Percentiles rank a stretch among this genome's conserved stretches.
These are phyloP conservation scores for Anethum foeniculum DNA, from an alignment of 140 eudicot species.

Conservation along the genomic window DNA sequence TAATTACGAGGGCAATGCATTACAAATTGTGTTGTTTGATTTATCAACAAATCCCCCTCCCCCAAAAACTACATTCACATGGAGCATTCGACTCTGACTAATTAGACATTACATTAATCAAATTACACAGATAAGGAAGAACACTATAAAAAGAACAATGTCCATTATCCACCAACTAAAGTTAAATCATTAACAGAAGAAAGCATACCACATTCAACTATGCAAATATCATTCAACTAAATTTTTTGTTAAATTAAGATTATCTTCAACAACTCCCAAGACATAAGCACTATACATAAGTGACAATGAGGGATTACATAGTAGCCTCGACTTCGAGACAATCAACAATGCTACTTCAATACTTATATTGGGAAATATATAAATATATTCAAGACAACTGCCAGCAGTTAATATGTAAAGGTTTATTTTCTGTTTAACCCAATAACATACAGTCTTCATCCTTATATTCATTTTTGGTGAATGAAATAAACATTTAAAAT, in stretches of 20 bases:
- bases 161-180: not conserved
- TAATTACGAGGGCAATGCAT: not conserved
- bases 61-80: too few species aligned
- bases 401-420: not conserved
- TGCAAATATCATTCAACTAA: not conserved
- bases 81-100: not conserved
- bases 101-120: not conserved
- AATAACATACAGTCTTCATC: not conserved
- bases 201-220: not conserved
- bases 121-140: not conserved
- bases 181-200: not conserved
- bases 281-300: too few species aligned
- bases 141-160: not conserved
- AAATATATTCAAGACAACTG: too few species aligned
- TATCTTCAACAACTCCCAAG: too few species aligned
- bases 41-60: too few species aligned
- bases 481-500: too few species aligned
- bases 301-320: not conserved
- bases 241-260: too few species aligned
- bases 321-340: not conserved
- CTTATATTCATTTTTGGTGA: not conserved
- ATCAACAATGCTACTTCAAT: too few species aligned
- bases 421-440: not conserved
- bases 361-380: too few species aligned
- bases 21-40: not conserved